These are phyloP conservation scores for Didymella glomerata DNA, from an alignment of 2,329 filamentous ascomycete species.

Conservation along the genomic window DNA sequence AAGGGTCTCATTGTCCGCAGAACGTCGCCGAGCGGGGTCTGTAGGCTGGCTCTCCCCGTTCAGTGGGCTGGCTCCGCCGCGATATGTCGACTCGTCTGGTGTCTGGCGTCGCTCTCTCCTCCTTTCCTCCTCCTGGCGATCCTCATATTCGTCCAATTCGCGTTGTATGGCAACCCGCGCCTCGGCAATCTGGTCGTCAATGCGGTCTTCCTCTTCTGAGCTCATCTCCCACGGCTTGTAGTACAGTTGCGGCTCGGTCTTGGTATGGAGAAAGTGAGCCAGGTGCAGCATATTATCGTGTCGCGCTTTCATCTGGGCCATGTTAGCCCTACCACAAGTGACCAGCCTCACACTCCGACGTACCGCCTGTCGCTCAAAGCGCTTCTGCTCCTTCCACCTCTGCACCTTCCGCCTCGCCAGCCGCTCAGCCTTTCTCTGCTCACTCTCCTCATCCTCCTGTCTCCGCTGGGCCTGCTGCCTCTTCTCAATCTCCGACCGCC, in stretches of 20 bases:
- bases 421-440: slow-evolving; percentile 71
- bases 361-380: slow-evolving; percentile 80
- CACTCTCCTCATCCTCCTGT: slow-evolving; percentile 75
- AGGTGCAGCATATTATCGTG: slow-evolving; percentile 76
- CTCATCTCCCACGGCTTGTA: slow-evolving; percentile 85
- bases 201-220: slow-evolving; percentile 71
- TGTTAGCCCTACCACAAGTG: slow-evolving; percentile 30
- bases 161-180: slow-evolving; percentile 69
- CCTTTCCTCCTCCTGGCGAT: slow-evolving; percentile 45
- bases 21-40: slow-evolving; percentile 29
- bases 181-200: slow-evolving; percentile 74
- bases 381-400: slow-evolving; percentile 74
- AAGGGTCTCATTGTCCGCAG: slow-evolving; percentile 37
- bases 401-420: slow-evolving; percentile 67
- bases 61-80: slow-evolving; percentile 28
- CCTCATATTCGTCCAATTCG: slow-evolving; percentile 71
- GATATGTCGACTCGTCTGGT: slow-evolving; percentile 21
- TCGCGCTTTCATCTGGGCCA: slow-evolving; percentile 73
- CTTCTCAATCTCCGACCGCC: slow-evolving; percentile 81
- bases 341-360: slow-evolving; percentile 37
- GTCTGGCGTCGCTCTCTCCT: slow-evolving; percentile 30
- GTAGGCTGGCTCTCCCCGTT: slow-evolving; percentile 39
- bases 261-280: slow-evolving; percentile 78
- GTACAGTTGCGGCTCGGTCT: slow-evolving; percentile 74
- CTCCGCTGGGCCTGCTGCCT: slow-evolving; percentile 79